Base-by-base conservation (phyloP, 805 yeast genomes). In the Kluyveromyces aestuarii region DNA sequence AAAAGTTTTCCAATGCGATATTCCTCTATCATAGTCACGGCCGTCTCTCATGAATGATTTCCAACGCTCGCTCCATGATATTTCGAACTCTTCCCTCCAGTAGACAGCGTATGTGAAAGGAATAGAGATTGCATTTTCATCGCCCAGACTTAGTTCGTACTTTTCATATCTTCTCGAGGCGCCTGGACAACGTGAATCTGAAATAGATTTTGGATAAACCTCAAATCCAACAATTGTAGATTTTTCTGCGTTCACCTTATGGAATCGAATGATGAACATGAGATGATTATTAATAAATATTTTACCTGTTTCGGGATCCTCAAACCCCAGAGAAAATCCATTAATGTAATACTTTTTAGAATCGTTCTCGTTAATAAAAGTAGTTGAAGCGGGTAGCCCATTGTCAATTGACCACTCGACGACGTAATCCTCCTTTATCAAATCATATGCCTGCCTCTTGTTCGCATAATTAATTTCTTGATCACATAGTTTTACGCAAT, bases 71-170 rank as follows among this genome's bases (percentile, higher is more conserved):
- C 74, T 72, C 75, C 87, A 84, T 25, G 75, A 74, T 21, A 85
- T 70, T 2, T 79, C 74, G 40, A 70, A 68, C 51, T 88, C 96
- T 61, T 88, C 95, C 62, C 93, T 73, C 95, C 96, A 88, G 60
- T 84, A 84, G 2, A 89, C 88, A 1, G 96, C 79, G 57, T 87
- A 89, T 0, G 96, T 84, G 66, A 80, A 88, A 3, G 91, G 90
- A 35, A 88, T 76, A 37, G 72, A 60, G 1, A 69, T 60, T n/a
- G 63, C 57, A 11, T 69, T 72, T 16, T 51, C 55, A 33, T 53
- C 55, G 8, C 67, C 67, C 9, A 69, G 60, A 25, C 70, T 66
- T 8, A 87, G 60, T 38, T 80, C 79, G 54, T 74, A 79, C 52
- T 81, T 79, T 37, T 76, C 70, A 61, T 72, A 83, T 56, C 76